Percentiles rank a stretch among this genome's conserved stretches.
Evolutionary conservation across 768 basidiomycete genomes (phyloP).

Genomic region (Leccinellum albellum): DNA sequence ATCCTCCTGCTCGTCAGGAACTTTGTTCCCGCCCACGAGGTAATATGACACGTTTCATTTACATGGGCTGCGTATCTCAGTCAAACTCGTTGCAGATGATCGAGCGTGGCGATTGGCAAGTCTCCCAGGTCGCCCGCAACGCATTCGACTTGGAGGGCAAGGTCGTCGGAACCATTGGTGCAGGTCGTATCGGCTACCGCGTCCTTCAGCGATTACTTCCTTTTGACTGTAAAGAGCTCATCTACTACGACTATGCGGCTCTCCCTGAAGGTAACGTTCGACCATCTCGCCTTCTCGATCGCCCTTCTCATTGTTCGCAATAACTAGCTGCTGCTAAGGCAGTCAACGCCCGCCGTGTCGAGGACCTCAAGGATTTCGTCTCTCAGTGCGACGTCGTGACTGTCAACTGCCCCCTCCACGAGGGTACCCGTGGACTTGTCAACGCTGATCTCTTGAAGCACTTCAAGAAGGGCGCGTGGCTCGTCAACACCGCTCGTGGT

Average conservation of each 20-base stretch:
- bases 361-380: constrained; percentile 64
- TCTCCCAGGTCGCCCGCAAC: constrained; percentile 76
- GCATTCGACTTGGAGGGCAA: constrained; percentile 90
- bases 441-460: constrained; percentile 79
- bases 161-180: constrained; percentile 87
- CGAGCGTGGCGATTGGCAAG: constrained; percentile 82
- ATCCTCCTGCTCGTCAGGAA: constrained; percentile 90
- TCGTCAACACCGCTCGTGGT: constrained; percentile 91
- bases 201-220: constrained; percentile 76
- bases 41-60: constrained; percentile 23
- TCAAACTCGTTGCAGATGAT: constrained; percentile 52
- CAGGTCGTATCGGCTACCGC: constrained; percentile 81
- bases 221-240: constrained; percentile 85
- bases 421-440: constrained; percentile 75
- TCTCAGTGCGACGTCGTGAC: constrained; percentile 73
- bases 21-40: constrained; percentile 84
- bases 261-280: constrained; percentile 51
- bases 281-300: background rate
- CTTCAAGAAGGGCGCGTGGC: constrained; percentile 91
- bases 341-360: constrained; percentile 70
- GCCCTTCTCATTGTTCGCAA: background rate
- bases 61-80: background rate
- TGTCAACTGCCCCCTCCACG: constrained; percentile 88
- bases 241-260: constrained; percentile 85
- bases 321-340: constrained; percentile 56